Conservation (phyloP, 2,329 filamentous ascomycete genomes). For the Emergomyces pasteurianus region DNA sequence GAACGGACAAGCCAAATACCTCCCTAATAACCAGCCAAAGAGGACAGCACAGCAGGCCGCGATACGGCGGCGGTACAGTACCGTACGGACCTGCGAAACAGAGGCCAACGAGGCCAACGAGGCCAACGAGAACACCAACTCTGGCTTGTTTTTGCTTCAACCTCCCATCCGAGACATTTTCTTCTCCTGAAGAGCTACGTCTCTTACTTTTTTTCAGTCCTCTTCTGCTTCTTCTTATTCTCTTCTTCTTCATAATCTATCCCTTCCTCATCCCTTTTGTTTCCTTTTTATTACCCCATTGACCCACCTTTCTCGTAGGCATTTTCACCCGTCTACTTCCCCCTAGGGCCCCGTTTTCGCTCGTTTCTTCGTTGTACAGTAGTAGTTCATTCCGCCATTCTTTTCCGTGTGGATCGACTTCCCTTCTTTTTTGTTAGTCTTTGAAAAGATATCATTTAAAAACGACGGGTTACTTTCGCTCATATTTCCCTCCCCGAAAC, state of each 20-base stretch:
- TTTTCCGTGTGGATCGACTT: not conserved
- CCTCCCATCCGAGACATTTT: not conserved
- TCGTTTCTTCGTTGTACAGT: not conserved
- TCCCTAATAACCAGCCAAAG: no score
- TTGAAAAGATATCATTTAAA: slow-evolving; percentile 3
- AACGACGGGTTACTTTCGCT: slow-evolving; percentile 1
- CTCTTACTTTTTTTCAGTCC: not conserved
- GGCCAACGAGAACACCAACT: no score
- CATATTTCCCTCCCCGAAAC: not conserved
- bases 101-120: no score
- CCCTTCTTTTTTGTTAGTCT: not conserved
- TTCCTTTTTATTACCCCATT: slow-evolving; percentile 3
- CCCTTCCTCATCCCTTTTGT: not conserved
- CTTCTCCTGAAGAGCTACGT: not conserved
- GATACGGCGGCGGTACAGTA: not conserved
- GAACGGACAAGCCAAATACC: not conserved
- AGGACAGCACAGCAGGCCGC: not conserved
- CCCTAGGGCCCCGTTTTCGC: not conserved
- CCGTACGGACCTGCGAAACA: not conserved
- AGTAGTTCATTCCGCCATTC: not conserved
- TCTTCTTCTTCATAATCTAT: no score
- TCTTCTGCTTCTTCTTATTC: not conserved
- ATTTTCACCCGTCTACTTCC: not conserved
- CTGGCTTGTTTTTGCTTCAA: not conserved
- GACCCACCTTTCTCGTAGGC: slow-evolving; percentile 8